These are phyloP conservation scores for Annulohypoxylon nitens DNA, from an alignment of 495 filamentous ascomycete genomes.

Conservation along the genomic window DNA sequence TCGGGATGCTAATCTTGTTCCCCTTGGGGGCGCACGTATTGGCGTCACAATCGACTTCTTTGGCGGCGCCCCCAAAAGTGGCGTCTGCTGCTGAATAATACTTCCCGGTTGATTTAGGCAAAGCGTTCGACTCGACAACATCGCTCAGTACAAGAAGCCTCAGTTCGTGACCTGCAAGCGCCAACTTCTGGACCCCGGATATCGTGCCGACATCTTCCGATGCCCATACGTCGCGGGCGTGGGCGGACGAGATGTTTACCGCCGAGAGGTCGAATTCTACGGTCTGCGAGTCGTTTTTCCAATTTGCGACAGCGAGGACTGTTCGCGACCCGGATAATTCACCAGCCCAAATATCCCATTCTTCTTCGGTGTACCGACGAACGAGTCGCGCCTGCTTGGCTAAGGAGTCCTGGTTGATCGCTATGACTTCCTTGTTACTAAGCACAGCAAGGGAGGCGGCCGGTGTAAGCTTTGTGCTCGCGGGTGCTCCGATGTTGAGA, in stretches of 20 bases:
- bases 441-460: constrained; percentile 57
- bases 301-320: constrained; percentile 63
- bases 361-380: constrained; percentile 54
- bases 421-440: constrained; percentile 64
- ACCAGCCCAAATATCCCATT: constrained; percentile 65
- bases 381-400: constrained; percentile 58
- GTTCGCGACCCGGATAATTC: constrained; percentile 55
- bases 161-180: constrained; percentile 59
- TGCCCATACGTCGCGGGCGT: constrained; percentile 61
- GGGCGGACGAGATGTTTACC: constrained; percentile 57
- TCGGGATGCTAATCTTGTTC: constrained; percentile 57
- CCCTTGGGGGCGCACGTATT: constrained; percentile 57
- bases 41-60: constrained; percentile 49
- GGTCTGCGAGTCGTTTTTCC: constrained; percentile 55
- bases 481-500: constrained; percentile 65
- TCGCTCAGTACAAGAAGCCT: constrained; percentile 59
- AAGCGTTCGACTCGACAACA: constrained; percentile 50
- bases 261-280: constrained; percentile 58
- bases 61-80: constrained; percentile 51
- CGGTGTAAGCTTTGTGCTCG: constrained; percentile 55
- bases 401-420: constrained; percentile 67
- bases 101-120: constrained; percentile 46
- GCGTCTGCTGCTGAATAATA: constrained; percentile 60
- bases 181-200: constrained; percentile 55
- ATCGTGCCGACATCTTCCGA: constrained; percentile 48